A percentile compares a stretch with the other conserved stretches of the same genome.
These are phyloP conservation scores for Sporobolomyces roseus DNA, from an alignment of 768 basidiomycete species.

Conservation along the genomic window DNA sequence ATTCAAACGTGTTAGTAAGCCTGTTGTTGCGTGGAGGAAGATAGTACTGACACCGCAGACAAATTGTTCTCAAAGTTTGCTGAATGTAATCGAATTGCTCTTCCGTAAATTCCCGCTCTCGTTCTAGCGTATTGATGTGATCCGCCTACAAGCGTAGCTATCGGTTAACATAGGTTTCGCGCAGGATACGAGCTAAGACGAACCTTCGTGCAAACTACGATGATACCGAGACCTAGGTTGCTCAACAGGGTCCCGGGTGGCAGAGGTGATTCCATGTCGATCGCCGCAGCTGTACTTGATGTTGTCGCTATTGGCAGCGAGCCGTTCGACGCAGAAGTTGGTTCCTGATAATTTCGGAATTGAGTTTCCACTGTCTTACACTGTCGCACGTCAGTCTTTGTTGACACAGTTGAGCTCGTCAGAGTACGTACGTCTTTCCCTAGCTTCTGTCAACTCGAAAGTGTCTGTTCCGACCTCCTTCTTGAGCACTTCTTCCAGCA, in stretches of 20 bases:
- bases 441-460: slow-evolving; percentile 68
- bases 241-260: slow-evolving; percentile 80
- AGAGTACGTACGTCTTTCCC: slow-evolving; percentile 79
- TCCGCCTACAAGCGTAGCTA: too few relatives aligned
- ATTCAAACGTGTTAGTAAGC: not conserved
- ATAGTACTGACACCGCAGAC: slow-evolving; percentile 85
- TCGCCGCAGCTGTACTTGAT: not conserved
- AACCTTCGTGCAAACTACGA: slow-evolving; percentile 82
- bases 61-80: slow-evolving; percentile 89
- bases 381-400: not conserved
- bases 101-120: slow-evolving; percentile 56
- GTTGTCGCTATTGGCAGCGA: not conserved
- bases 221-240: slow-evolving; percentile 79
- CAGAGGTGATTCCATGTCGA: slow-evolving; percentile 58
- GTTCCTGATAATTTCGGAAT: slow-evolving; percentile 39
- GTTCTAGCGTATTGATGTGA: slow-evolving; percentile 43
- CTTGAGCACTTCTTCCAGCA: slow-evolving; percentile 78
- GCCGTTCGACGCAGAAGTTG: not conserved
- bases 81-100: slow-evolving; percentile 91
- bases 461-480: too few relatives aligned
- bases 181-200: not conserved
- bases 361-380: slow-evolving; percentile 27
- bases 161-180: too few relatives aligned
- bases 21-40: not conserved
- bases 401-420: too few relatives aligned